These are phyloP conservation scores for Collybia nuda DNA, from an alignment of 768 basidiomycete species.

Conservation along the genomic window DNA sequence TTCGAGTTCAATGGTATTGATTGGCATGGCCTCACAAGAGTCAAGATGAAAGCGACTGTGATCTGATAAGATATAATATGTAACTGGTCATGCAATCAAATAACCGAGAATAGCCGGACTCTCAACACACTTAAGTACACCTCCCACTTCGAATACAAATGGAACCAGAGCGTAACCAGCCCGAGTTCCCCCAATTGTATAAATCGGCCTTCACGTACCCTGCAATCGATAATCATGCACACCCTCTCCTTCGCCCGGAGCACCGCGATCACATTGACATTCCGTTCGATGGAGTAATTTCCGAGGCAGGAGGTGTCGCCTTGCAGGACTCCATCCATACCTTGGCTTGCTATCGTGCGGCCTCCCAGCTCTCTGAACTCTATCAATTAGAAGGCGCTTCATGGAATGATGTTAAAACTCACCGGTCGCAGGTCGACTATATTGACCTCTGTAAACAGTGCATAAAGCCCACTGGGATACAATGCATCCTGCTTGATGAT, in stretches of 20 bases:
- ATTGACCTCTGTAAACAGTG: conserved; percentile 54
- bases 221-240: conserved; percentile 80
- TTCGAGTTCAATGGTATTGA: conserved; percentile 57
- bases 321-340: conserved; percentile 55
- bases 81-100: not conserved
- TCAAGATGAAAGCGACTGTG: not conserved
- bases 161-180: not conserved
- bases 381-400: conserved; percentile 40
- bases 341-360: conserved; percentile 59
- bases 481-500: conserved; percentile 73
- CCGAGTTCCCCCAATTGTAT: not conserved
- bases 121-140: too few relatives aligned
- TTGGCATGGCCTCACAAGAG: conserved; percentile 49
- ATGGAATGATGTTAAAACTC: conserved; percentile 62
- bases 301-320: conserved; percentile 59
- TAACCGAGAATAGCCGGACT: not conserved
- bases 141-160: too few relatives aligned
- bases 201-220: conserved; percentile 35
- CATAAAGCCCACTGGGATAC: conserved; percentile 57
- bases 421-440: conserved; percentile 46
- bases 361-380: conserved; percentile 51
- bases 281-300: conserved; percentile 63
- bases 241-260: conserved; percentile 57
- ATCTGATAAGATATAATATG: conserved; percentile 23
- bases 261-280: conserved; percentile 36